Evolutionary conservation across 208 protist genomes (phyloP).

Genomic region (Leishmania gerbilli): DNA sequence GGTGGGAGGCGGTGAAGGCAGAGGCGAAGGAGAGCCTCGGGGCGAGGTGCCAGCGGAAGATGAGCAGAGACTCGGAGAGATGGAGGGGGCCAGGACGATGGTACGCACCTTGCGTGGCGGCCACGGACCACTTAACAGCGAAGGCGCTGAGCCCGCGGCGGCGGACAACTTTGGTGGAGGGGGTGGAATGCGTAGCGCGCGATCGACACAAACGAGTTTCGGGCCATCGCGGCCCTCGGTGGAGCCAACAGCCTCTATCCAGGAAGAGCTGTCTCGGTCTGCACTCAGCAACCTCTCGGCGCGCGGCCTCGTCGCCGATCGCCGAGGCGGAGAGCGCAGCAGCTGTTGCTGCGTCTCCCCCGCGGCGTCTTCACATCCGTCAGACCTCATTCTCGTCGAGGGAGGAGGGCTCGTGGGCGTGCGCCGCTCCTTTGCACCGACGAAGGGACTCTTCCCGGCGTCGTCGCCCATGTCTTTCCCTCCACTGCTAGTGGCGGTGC

Average conservation of each 20-base stretch:
- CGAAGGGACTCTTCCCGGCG: not conserved
- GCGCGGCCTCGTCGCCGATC: conserved; percentile 26
- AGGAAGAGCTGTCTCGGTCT: not conserved
- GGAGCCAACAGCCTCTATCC: not conserved
- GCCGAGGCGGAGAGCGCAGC: conserved; percentile 16
- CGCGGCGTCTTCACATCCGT: not conserved
- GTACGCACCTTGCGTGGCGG: conserved; percentile 27
- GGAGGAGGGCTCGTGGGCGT: not conserved
- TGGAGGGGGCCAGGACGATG: conserved; percentile 31
- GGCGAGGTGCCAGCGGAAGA: conserved; percentile 8
- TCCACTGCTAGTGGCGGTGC: not conserved
- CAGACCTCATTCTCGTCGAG: not conserved
- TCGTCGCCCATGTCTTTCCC: not conserved
- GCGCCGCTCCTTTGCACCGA: not conserved
- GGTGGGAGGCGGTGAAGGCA: not conserved
- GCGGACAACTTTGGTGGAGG: conserved; percentile 5
- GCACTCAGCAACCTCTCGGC: conserved; percentile 11
- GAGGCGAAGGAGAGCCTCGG: not conserved
- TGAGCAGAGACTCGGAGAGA: conserved; percentile 29
- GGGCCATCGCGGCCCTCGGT: not conserved
- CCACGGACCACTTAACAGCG: conserved; percentile 15
- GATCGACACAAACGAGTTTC: conserved; percentile 25
- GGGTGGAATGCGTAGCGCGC: conserved; percentile 15
- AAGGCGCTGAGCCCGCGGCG: not conserved
- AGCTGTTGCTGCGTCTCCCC: not conserved